Evolutionary conservation across 257 asterid species (phyloP), one percentile per base, ranked within the genome.

Genomic region (Plantago major): DNA sequence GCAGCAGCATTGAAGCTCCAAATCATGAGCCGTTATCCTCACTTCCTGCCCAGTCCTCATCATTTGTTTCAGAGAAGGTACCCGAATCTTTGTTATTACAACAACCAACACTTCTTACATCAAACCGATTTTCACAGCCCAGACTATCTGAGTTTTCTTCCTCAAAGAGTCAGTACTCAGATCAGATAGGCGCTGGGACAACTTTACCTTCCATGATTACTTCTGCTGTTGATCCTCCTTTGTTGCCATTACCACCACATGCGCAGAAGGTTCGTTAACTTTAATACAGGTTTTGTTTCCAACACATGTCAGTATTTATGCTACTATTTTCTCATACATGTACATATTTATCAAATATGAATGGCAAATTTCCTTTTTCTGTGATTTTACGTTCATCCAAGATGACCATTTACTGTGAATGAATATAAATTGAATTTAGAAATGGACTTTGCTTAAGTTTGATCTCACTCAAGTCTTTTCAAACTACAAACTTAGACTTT

Each of bases 221-320:
- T 65, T 66, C 77, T 53, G 77, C 71, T 50, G 82, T 63, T 62
- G 88, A 78, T 74, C 82, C 81, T 10, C 84, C 90, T 33, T 77
- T 76, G 55, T 72, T 83, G 78, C 87, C 91, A 48, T 57, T 78
- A 71, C 91, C 84, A 60, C 84, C 87, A 40, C 72, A 82, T 72
- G 65, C 78, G 3, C 80, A 78, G 58, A 79, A 83, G 94, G 94
- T 85, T 59, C 40, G 38, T 15, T 54, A 62, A 42, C 15, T 26
- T 62, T 40, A n/a, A 40, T 57, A 44, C 57, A 2, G 26, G 26
- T 22, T 22, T 22, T 22, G 26, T 22, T 22, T 22, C 26, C 26
- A 22, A 22, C 26, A 22, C 26, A 1, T 22, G 26, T 22, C 26
- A 22, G 2, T 22, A 22, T 22, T 22, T 2, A 22, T 22, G 2